Evolutionary conservation across 1,139 yeast genomes (phyloP).

Genomic region (Geotrichum australiense): DNA sequence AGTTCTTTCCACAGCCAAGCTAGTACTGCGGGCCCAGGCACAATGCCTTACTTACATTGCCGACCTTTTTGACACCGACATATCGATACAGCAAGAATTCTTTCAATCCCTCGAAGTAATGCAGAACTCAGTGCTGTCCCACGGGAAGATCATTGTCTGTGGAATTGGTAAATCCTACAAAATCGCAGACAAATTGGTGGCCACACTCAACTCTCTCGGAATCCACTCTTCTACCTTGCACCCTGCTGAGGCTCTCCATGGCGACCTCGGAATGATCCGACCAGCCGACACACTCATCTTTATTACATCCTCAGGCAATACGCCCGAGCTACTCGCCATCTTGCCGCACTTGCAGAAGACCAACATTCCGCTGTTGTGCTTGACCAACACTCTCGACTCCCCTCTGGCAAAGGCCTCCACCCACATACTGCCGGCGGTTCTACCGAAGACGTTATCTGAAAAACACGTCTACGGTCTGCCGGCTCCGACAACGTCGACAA

Average conservation of each 20-base stretch:
- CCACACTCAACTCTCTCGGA: constrained; percentile 75
- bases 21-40: constrained; percentile 43
- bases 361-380: constrained; percentile 49
- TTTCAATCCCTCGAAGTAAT: constrained; percentile 45
- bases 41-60: constrained; percentile 40
- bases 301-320: constrained; percentile 76
- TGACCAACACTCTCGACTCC: constrained; percentile 53
- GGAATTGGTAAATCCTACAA: constrained; percentile 85
- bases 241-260: constrained; percentile 86
- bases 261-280: constrained; percentile 70
- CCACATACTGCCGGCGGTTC: constrained; percentile 55
- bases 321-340: constrained; percentile 62
- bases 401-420: constrained; percentile 41
- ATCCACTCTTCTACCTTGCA: constrained; percentile 63
- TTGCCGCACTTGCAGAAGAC: constrained; percentile 49
- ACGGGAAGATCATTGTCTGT: constrained; percentile 65
- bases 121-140: constrained; percentile 42
- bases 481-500: constrained; percentile 84
- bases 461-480: constrained; percentile 68
- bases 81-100: constrained; percentile 46
- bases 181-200: constrained; percentile 70
- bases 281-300: constrained; percentile 58
- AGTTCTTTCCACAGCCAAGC: constrained; percentile 28
- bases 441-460: constrained; percentile 55
- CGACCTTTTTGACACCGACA: constrained; percentile 37